Evolutionary conservation across 1,139 yeast species (phyloP), one percentile per base, ranked within the genome.

Genomic region (Debaryomyces fabryi): DNA sequence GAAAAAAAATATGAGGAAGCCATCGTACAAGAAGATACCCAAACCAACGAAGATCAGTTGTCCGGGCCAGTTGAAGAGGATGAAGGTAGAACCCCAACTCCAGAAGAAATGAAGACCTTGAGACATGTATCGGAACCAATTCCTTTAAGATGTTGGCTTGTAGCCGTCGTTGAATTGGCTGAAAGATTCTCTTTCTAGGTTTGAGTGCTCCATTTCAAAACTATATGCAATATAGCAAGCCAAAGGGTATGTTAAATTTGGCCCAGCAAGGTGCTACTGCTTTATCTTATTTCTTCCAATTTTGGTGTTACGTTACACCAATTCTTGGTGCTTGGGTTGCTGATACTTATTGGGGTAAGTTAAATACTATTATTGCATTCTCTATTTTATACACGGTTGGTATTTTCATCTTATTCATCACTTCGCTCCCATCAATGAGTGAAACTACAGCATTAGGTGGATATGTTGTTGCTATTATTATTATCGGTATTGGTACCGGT

Each of bases 121-220:
- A 66, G 76, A 60, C 78, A 73, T 54, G 74, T 75, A 25, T 60
- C 75, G 16, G 78, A 71, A 48, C 53, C 50, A 18, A 72, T 75
- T 48, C 80, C 80, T 24, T 39, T 64, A 24, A 62, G 73, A 42
- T 83, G 88, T 56, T 88, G 88, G 83, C 74, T 86, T 50, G 88
- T 88, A 45, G 91, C 93, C 32, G 55, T 87, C 44, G 88, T 88
- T 37, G 96, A 88, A 67, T 80, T 88, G 55, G 83, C 92, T 38
- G 96, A 88, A 68, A 80, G 96, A 58, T 88, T 88, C 65, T 78
- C 93, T n/a, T 88, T 84, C 74, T 88, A 88, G 95, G 96, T 61
- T 73, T 87, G 50, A 76, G 85, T 44, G 86, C 88, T 52, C 86
- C 90, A 18, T 83, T 88, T 71, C 86, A 83, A 67, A 88, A 88